Evolutionary conservation across 2,329 filamentous ascomycete genomes (phyloP).

Genomic region (Colletotrichum sp.): DNA sequence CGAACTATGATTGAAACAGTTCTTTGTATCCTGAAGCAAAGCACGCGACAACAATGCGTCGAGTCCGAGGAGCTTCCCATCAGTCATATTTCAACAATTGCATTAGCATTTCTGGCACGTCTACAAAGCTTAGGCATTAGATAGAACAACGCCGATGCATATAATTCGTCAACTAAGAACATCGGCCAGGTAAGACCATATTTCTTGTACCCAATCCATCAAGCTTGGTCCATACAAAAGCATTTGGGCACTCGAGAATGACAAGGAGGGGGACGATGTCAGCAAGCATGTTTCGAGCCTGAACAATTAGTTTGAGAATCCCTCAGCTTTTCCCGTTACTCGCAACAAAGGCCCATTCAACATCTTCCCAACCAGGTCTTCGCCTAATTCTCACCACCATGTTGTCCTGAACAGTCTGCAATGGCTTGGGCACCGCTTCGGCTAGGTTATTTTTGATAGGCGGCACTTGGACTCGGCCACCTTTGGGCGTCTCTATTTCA

Average conservation of each 20-base stretch:
- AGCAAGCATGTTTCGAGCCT: background rate
- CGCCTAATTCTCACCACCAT: background rate
- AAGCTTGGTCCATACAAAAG: background rate
- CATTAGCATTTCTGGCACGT: background rate
- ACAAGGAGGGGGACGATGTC: background rate
- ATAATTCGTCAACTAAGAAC: background rate
- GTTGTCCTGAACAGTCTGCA: background rate
- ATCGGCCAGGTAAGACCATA: background rate
- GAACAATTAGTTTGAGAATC: background rate
- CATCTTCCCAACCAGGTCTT: conserved; percentile 1
- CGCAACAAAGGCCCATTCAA: background rate
- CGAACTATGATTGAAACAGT: background rate
- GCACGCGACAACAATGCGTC: background rate
- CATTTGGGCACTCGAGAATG: background rate
- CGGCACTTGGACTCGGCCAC: background rate
- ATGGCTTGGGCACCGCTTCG: conserved; percentile 1
- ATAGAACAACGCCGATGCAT: background rate
- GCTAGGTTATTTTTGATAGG: conserved; percentile 1
- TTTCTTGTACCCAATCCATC: background rate
- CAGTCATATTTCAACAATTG: background rate
- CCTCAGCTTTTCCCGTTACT: background rate
- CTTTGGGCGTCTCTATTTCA: conserved; percentile 23
- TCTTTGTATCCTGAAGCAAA: background rate
- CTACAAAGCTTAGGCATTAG: background rate
- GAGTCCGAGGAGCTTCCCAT: background rate